Percentiles rank a stretch among this genome's conserved stretches.
Evolutionary conservation across 192 early-diverging fungal genomes (phyloP).

Genomic region (Backusella sp.): DNA sequence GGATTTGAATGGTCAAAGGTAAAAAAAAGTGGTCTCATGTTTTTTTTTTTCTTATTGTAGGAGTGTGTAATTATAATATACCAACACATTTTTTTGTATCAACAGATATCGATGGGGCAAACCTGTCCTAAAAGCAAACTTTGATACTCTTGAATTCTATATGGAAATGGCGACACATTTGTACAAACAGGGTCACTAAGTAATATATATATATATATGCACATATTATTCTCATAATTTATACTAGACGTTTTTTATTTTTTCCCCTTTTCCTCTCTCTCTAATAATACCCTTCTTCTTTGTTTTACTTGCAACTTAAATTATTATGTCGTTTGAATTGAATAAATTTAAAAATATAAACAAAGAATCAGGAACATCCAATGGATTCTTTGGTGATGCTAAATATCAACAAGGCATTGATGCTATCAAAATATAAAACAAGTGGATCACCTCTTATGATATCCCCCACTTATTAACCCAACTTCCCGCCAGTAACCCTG

Average conservation of each 20-base stretch:
- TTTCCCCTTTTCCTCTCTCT: background rate
- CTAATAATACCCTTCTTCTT: background rate
- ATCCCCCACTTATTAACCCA: no score
- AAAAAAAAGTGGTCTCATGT: background rate
- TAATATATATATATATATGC: background rate
- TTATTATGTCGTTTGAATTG: background rate
- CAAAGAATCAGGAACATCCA: background rate
- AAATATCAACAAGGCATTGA: constrained; percentile 14
- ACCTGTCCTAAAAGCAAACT: constrained; percentile 6
- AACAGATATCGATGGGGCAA: background rate
- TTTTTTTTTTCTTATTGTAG: background rate
- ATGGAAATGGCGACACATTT: constrained; percentile 29
- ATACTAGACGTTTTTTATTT: background rate
- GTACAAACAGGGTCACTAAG: constrained; percentile 30
- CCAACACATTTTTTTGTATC: background rate
- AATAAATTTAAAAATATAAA: background rate
- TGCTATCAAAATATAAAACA: constrained; percentile 58
- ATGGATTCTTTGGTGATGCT: background rate
- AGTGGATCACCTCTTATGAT: no score
- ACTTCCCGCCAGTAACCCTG: constrained; percentile 39
- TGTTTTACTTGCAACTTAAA: background rate
- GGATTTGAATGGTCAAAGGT: constrained; percentile 63
- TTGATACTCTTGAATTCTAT: constrained; percentile 33
- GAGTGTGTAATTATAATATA: background rate
- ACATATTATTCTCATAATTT: background rate